Base-by-base conservation (phyloP, 139 green algal genomes). In the Dunaliella sp. region DNA sequence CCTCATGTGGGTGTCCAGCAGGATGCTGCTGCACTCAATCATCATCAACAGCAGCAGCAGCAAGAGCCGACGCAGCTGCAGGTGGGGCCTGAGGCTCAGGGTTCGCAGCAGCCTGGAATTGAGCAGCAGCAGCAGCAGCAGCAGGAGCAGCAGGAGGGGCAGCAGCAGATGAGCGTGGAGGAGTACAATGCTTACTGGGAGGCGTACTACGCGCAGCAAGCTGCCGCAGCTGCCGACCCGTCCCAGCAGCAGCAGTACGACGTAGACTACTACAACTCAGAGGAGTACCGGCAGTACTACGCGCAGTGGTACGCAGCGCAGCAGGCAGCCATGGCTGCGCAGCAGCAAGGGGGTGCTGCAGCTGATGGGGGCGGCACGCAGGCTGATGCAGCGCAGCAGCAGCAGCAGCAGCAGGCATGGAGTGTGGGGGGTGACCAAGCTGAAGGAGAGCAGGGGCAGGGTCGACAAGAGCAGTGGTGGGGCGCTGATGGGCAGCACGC, bases 261-360 rank as follows among this genome's bases (percentile, higher is more conserved):
- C 31, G 76, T 31, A 12, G 76, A 81, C 76, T 81, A 81, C 76
- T 81, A 81, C 76, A 81, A 81, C 76, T 38, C n/a, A 33, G 76
- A 81, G 76, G 76, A 81, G 76, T 81, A 81, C 76, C 30, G 76
- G n/a, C 30, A 36, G 76, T 81, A 34, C n/a, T 81, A 81, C 76
- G 76, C 76, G 7, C 7, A 33, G 76, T 81, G 76, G 76, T 81
- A 81, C 31, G 76, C 76, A 24, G 76, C 76, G 76, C 76, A 81
- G 76, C 76, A 81, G 76, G 76, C 76, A 21, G 76, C 73, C 30
- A 7, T 31, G 37, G 76, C n/a, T 38, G 76, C 76, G n/a, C 73
- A 78, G 73, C 30, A 33, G 28, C 7, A 12, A 28, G 73, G 73
- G 22, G 28, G 73, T 33, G 73, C 22, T 12, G 7, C 48, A 26